phyloP scores from a whole-genome alignment of 2,329 filamentous ascomycete species.

The Hirsutella thompsonii region DNA sequence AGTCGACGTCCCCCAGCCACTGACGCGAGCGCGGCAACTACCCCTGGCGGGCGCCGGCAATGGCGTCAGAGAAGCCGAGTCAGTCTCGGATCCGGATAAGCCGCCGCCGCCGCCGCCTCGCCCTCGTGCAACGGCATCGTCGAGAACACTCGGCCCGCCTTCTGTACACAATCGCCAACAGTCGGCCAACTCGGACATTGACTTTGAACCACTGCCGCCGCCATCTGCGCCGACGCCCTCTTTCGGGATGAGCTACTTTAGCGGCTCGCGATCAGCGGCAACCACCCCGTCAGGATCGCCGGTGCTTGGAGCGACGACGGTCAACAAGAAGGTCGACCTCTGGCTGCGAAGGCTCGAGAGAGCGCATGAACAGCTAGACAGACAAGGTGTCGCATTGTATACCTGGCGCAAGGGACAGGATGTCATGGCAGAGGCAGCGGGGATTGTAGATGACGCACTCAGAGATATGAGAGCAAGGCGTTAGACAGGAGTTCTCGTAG shows the following conservation, averaged over 20 bases:
- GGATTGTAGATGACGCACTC: slow-evolving; percentile 46
- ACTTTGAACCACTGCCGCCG: slow-evolving; percentile 25
- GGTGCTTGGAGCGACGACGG: slow-evolving; percentile 17
- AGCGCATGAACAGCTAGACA: slow-evolving; percentile 50
- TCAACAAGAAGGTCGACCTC: slow-evolving; percentile 58
- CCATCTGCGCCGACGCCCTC: slow-evolving; percentile 13
- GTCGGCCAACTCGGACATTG: slow-evolving; percentile 24
- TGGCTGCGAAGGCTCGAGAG: slow-evolving; percentile 57
- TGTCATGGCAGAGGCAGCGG: slow-evolving; percentile 52
- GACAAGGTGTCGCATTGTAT: slow-evolving; percentile 52
- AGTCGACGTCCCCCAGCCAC: not conserved
- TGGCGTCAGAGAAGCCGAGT: not conserved
- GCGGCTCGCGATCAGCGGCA: slow-evolving; percentile 16
- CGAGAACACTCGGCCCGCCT: slow-evolving; percentile 18
- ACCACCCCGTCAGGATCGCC: slow-evolving; percentile 22
- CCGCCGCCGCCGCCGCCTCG: slow-evolving; percentile 34
- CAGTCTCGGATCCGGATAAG: slow-evolving; percentile 11
- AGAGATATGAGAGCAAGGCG: slow-evolving; percentile 21
- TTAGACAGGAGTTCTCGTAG: not conserved
- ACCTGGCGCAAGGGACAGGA: slow-evolving; percentile 65
- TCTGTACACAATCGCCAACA: slow-evolving; percentile 16
- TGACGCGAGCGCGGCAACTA: not conserved
- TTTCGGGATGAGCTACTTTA: slow-evolving; percentile 10
- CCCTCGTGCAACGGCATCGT: slow-evolving; percentile 21
- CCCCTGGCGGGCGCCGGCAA: not conserved